Base-by-base conservation (phyloP, 768 basidiomycete genomes). In the Leccinum obscurum region DNA sequence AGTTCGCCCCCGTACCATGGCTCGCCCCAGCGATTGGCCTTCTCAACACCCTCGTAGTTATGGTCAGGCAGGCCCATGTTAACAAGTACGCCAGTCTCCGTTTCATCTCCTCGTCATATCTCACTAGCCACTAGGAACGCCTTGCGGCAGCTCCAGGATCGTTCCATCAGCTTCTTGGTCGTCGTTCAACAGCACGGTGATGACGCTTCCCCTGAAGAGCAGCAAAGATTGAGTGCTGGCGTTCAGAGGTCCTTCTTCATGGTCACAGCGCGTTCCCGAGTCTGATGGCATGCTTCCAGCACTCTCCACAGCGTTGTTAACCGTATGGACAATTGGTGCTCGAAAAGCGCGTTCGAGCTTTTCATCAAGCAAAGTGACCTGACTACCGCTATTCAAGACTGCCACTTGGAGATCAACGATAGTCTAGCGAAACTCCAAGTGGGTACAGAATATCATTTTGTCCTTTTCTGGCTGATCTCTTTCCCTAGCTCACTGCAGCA, bases 361-460 rank as follows among this genome's bases (percentile, higher is more conserved):
- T 81, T 85, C 59, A 58, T 80, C 32, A 77, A 74, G 58, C 84
- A 85, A 62, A 66, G 63, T 20, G 77, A 82, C 28, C 76, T 85
- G 39, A 68, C 74, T 17, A 62, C 65, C 26, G 79, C 78, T 48
- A 84, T 86, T 26, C 68, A 77, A 61, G 68, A 70, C 15, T 85
- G 81, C 62, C 80, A 85, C 54, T 56, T 64, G 53, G 70, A 74
- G 28, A 76, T 86, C 39, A 70, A 77, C 28, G 80, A 81, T 57
- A 82, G 82, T 57, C 61, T 85, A 48, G 70, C 68, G 9, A 76
- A 76, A 46, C 80, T 86, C 56, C 77, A 83, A 65, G 85, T 83
- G 50, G 51, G 57, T 55, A 30, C 41, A 32, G 15, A 39, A 32
- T 44, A 35, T 52, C 39, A 35, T 52, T 35, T 20, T 13, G n/a